Evolutionary conservation across 768 basidiomycete genomes (phyloP).

Genomic region (Termitomyces sp.): DNA sequence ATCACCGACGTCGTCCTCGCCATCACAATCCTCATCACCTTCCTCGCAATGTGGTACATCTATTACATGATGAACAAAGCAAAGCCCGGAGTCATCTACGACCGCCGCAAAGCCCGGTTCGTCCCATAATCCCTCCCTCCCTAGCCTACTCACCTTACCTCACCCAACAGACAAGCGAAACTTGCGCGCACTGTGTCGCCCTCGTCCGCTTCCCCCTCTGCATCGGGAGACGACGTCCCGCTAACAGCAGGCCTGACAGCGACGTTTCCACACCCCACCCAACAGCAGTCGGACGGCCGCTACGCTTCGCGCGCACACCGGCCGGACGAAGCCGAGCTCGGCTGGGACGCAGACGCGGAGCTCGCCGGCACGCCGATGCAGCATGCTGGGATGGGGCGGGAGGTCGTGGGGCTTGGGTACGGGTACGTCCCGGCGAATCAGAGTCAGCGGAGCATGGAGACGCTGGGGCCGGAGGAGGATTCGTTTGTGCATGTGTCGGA

Average conservation of each 20-base stretch:
- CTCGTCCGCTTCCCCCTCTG: constrained; percentile 13
- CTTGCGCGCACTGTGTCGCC: constrained; percentile 22
- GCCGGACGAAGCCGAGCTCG: background rate
- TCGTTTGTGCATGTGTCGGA: background rate
- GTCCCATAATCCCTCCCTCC: background rate
- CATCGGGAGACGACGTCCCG: constrained; percentile 23
- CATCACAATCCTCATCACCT: constrained; percentile 64
- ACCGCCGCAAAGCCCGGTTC: constrained; percentile 65
- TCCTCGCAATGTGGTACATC: constrained; percentile 83
- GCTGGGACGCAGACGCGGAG: constrained; percentile 9
- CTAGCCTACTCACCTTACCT: background rate
- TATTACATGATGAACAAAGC: constrained; percentile 60
- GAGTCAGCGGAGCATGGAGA: background rate
- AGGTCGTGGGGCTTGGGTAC: background rate
- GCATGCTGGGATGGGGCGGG: constrained; percentile 4
- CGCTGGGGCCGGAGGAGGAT: background rate
- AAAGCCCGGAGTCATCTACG: constrained; percentile 64
- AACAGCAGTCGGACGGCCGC: too few species aligned
- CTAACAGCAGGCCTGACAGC: constrained; percentile 22
- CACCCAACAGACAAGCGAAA: constrained; percentile 45
- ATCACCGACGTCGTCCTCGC: constrained; percentile 66
- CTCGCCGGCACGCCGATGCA: constrained; percentile 9
- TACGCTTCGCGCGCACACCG: background rate
- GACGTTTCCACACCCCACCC: constrained; percentile 17
- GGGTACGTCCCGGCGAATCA: background rate